Conservation (phyloP, 169 alveolate genomes). For the Neospora caninum region DNA sequence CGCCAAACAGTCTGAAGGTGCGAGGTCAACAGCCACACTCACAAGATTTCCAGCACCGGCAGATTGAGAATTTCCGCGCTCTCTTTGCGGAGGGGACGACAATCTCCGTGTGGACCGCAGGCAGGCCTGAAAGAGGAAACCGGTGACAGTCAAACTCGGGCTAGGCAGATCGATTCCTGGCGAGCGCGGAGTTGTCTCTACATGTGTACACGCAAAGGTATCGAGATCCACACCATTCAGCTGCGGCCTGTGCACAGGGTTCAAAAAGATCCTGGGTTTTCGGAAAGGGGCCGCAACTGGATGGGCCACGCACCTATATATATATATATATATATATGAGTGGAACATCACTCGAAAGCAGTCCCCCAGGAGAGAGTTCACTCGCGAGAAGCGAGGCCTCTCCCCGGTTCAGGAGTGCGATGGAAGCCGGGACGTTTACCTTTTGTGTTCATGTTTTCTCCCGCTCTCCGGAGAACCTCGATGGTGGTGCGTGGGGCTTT, state of each 20-base stretch:
- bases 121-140: constrained; percentile 10
- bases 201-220: background rate
- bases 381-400: background rate
- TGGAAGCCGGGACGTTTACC: background rate
- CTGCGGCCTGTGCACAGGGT: background rate
- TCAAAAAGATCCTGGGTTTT: background rate
- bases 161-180: background rate
- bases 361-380: background rate
- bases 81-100: constrained; percentile 66
- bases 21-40: background rate
- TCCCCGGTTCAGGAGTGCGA: background rate
- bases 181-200: background rate
- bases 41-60: constrained; percentile 83
- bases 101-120: constrained; percentile 68
- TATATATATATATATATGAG: background rate
- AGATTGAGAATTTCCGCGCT: constrained; percentile 75
- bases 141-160: background rate
- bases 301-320: background rate
- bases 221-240: background rate
- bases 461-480: background rate
- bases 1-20: too few relatives aligned
- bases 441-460: constrained; percentile 13
- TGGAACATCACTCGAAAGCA: too few relatives aligned
- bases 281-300: background rate
- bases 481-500: background rate